These are phyloP conservation scores for Rhododendron simsii DNA, from an alignment of 148 eudicot genomes.

Conservation along the genomic window DNA sequence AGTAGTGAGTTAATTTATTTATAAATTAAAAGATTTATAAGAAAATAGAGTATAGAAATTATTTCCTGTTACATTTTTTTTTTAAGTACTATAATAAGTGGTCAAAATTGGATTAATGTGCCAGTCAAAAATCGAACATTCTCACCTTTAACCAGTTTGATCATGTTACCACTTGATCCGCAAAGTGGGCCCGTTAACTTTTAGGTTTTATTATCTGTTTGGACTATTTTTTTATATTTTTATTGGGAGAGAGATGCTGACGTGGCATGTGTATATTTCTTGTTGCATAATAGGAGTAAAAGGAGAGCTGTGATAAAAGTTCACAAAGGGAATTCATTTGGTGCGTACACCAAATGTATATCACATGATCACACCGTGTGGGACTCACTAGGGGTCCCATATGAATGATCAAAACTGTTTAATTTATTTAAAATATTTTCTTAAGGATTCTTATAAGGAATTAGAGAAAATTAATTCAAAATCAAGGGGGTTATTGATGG, in stretches of 20 bases:
- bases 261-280: background rate
- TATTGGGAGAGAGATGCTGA: background rate
- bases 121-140: slow-evolving; percentile 1
- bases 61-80: no score
- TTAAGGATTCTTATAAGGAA: no score
- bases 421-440: no score
- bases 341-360: no score
- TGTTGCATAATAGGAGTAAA: background rate
- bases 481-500: no score
- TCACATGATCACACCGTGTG: no score
- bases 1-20: background rate
- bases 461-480: no score
- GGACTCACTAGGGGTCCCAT: no score
- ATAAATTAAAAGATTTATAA: background rate
- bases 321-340: background rate
- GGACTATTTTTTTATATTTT: background rate
- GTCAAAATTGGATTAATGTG: background rate
- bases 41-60: background rate
- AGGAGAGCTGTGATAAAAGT: background rate
- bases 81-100: no score
- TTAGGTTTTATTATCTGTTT: background rate
- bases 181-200: background rate
- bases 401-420: no score
- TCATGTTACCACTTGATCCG: background rate
- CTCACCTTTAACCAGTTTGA: background rate